Conservation (phyloP, 2,329 filamentous ascomycete species). For the Tolypocladium paradoxum region DNA sequence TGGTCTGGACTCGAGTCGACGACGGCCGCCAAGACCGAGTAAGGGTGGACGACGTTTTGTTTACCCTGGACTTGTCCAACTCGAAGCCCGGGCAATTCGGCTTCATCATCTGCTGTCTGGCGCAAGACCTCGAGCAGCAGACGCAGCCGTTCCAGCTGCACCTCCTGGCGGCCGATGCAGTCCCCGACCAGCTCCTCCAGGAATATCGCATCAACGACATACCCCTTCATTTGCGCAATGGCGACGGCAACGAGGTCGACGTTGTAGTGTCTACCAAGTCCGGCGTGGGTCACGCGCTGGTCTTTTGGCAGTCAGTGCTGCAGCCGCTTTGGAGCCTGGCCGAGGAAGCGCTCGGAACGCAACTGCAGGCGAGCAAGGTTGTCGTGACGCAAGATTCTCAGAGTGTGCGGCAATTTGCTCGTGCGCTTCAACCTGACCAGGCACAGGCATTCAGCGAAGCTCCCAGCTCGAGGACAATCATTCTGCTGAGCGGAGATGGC, state of each 20-base stretch:
- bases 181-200: slow-evolving; percentile 26
- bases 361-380: slow-evolving; percentile 17
- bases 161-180: slow-evolving; percentile 16
- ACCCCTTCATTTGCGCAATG: slow-evolving; percentile 25
- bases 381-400: slow-evolving; percentile 52
- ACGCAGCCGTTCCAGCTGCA: slow-evolving; percentile 16
- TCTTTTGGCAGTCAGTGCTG: slow-evolving; percentile 45
- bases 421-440: slow-evolving; percentile 21
- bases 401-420: slow-evolving; percentile 55
- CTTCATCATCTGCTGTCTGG: slow-evolving; percentile 26
- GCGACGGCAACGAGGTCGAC: slow-evolving; percentile 31
- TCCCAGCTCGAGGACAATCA: slow-evolving; percentile 38
- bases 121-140: slow-evolving; percentile 18
- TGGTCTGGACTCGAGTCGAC: slow-evolving; percentile 16
- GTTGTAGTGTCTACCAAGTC: slow-evolving; percentile 59
- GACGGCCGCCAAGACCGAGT: slow-evolving; percentile 6
- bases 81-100: background rate
- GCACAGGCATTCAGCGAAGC: slow-evolving; percentile 16
- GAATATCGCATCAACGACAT: slow-evolving; percentile 23
- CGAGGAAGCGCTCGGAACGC: slow-evolving; percentile 11
- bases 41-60: slow-evolving; percentile 16
- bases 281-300: slow-evolving; percentile 45
- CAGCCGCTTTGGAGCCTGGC: slow-evolving; percentile 41
- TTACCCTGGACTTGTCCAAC: slow-evolving; percentile 10
- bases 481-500: slow-evolving; percentile 82